Conservation (phyloP, 208 protist species). For the Trypanosoma conorhini region DNA sequence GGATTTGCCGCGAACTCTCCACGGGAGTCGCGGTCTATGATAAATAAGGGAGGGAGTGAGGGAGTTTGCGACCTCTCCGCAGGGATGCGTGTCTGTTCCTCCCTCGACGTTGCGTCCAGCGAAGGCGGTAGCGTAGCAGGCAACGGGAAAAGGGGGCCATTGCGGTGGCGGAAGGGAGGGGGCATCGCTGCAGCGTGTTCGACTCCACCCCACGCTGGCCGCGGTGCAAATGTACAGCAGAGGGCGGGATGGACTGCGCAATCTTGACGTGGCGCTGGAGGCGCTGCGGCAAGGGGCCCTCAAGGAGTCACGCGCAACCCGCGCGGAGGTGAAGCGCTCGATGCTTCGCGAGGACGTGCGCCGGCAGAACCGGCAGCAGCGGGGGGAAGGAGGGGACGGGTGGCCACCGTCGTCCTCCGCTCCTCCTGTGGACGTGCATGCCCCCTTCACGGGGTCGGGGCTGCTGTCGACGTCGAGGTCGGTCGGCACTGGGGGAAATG, state of each 20-base stretch:
- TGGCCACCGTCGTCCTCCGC: not conserved
- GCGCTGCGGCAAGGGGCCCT: constrained; percentile 11
- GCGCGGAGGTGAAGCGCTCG: constrained; percentile 8
- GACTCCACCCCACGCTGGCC: not conserved
- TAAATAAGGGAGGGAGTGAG: no score
- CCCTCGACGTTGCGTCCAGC: no score
- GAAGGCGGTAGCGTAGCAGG: no score
- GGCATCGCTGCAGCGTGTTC: not conserved
- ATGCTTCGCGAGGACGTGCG: constrained; percentile 21
- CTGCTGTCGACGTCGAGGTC: not conserved
- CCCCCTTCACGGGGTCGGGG: not conserved
- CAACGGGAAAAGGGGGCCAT: no score
- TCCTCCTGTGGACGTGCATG: not conserved
- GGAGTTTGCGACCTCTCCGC: no score
- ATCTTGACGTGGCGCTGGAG: constrained; percentile 14
- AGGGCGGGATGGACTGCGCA: constrained; percentile 11
- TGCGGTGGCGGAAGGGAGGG: not conserved
- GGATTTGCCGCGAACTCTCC: no score
- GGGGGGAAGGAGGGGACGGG: not conserved
- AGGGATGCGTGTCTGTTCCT: no score
- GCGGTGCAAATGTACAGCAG: constrained; percentile 25
- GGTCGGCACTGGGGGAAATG: not conserved
- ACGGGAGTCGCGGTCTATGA: no score
- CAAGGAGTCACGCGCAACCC: constrained; percentile 16
- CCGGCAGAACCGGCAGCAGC: constrained; percentile 6